A percentile compares a stretch with the other conserved stretches of the same genome.
phyloP scores from a whole-genome alignment of 2,329 filamentous ascomycete genomes.

The Verticillium dahliae region DNA sequence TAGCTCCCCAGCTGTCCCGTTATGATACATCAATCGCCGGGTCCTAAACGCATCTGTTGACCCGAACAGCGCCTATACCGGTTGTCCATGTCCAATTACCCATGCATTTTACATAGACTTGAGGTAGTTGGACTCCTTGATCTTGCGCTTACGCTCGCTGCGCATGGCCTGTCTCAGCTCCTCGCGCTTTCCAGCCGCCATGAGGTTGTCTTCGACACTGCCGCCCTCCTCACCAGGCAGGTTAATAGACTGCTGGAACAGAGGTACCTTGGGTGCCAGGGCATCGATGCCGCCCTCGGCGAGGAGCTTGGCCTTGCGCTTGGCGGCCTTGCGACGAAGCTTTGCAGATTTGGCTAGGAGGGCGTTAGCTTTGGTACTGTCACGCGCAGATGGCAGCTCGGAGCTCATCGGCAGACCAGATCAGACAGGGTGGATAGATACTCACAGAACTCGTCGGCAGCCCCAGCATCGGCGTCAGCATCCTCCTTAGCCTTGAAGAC shows the following conservation, averaged over 20 bases:
- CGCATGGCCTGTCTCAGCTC: constrained; percentile 67
- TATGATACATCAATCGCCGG: background rate
- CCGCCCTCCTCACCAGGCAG: constrained; percentile 46
- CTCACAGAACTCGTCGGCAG: constrained; percentile 76
- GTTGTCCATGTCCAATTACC: background rate
- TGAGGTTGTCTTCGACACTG: constrained; percentile 36
- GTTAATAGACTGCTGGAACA: constrained; percentile 75
- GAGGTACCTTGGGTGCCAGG: constrained; percentile 61
- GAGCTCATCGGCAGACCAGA: background rate
- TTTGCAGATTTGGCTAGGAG: constrained; percentile 74
- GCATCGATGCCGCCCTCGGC: constrained; percentile 60
- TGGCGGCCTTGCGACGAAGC: constrained; percentile 65
- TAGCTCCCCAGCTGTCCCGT: background rate
- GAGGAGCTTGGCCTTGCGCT: constrained; percentile 52
- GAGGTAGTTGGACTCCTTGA: constrained; percentile 83
- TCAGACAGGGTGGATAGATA: constrained; percentile 14
- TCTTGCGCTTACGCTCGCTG: constrained; percentile 65
- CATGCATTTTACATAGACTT: constrained; percentile 58
- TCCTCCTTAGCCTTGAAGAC: constrained; percentile 50
- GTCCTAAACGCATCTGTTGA: background rate
- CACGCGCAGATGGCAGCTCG: background rate
- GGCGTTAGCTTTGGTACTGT: background rate
- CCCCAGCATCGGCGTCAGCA: constrained; percentile 43
- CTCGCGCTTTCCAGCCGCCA: constrained; percentile 44
- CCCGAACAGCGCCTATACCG: background rate